Evolutionary conservation across 2,329 filamentous ascomycete genomes (phyloP).

Genomic region (Bipolaris victoriae): DNA sequence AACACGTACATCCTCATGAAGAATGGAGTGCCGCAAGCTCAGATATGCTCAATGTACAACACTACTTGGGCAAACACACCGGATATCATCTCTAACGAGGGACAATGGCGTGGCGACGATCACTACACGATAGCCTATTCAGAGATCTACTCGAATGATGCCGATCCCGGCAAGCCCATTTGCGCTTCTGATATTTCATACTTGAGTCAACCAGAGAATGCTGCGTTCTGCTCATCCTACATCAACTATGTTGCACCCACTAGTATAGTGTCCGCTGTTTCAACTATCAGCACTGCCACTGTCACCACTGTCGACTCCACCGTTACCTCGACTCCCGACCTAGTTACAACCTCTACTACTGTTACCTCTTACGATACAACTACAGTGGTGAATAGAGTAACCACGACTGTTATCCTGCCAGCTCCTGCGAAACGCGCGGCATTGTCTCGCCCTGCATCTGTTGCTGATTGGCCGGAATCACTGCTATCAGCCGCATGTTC

Average conservation of each 20-base stretch:
- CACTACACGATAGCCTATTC: conserved; percentile 1
- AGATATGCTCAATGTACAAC: conserved; percentile 3
- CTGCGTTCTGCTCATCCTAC: background rate
- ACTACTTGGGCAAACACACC: background rate
- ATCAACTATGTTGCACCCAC: background rate
- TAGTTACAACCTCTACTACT: background rate
- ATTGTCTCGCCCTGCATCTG: background rate
- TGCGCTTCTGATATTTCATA: background rate
- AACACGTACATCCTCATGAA: conserved; percentile 4
- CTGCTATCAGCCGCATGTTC: background rate
- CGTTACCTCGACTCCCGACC: background rate
- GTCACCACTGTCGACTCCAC: background rate
- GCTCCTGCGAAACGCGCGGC: background rate
- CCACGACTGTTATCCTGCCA: background rate
- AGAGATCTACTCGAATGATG: background rate
- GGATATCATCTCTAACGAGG: background rate
- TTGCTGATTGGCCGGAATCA: background rate
- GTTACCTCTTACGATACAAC: background rate
- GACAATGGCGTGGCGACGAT: background rate
- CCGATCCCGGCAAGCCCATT: background rate
- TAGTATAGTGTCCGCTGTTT: background rate
- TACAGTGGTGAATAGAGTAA: background rate
- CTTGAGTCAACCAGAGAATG: background rate
- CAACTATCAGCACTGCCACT: background rate
- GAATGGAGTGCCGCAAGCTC: background rate